Conservation (phyloP, 1,139 yeast genomes). For the Debaryomyces fabryi region DNA sequence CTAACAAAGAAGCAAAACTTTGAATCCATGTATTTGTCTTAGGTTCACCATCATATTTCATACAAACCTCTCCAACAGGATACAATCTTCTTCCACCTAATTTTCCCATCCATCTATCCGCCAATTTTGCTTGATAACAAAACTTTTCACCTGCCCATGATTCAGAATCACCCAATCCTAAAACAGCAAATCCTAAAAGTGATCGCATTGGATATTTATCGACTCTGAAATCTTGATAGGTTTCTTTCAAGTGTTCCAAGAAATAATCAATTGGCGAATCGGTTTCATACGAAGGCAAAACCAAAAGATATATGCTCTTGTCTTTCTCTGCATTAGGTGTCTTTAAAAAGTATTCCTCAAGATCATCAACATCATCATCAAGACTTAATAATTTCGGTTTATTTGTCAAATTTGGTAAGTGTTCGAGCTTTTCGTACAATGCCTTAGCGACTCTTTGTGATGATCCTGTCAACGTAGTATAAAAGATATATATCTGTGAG, state of each 20-base stretch:
- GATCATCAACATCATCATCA: constrained; percentile 80
- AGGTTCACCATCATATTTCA: constrained; percentile 68
- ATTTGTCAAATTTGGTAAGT: constrained; percentile 33
- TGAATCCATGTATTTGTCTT: constrained; percentile 69
- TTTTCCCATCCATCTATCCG: constrained; percentile 78
- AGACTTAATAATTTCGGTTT: constrained; percentile 65
- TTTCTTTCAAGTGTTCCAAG: constrained; percentile 77
- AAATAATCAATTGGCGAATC: constrained; percentile 92
- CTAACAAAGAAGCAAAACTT: constrained; percentile 58
- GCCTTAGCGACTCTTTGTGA: constrained; percentile 68
- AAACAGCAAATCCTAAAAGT: constrained; percentile 77
- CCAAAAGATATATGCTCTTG: constrained; percentile 65
- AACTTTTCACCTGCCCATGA: constrained; percentile 77
- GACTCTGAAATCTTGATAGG: constrained; percentile 80
- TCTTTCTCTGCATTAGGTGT: constrained; percentile 48
- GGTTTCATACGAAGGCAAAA: constrained; percentile 88
- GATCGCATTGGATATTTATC: constrained; percentile 75
- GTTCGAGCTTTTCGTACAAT: constrained; percentile 39
- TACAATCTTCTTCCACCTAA: constrained; percentile 83
- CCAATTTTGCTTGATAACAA: constrained; percentile 80
- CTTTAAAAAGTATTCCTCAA: constrained; percentile 77
- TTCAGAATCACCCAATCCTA: constrained; percentile 88
- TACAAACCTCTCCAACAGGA: constrained; percentile 85
- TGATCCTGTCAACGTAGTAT: constrained; percentile 84
- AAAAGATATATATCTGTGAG: constrained; percentile 64